phyloP scores from a whole-genome alignment of 73 alveolate genomes.

The Tetrahymena malaccensis region DNA sequence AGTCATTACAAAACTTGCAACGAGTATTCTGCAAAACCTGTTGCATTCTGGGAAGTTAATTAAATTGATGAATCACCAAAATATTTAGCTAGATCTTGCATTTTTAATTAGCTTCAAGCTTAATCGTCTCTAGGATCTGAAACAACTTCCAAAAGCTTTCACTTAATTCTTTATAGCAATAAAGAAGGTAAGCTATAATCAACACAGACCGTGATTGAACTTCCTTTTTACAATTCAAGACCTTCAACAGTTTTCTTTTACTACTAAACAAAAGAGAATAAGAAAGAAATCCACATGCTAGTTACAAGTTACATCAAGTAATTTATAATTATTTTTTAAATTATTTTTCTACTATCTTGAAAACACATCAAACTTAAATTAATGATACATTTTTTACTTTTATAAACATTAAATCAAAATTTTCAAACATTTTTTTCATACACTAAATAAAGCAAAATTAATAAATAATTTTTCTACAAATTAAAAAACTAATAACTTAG shows the following conservation, averaged over 20 bases:
- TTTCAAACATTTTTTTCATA: too few species aligned
- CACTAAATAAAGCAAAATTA: too few species aligned
- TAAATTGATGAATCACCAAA: not conserved
- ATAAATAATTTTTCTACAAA: too few species aligned
- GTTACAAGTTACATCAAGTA: not conserved
- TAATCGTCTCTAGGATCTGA: not conserved
- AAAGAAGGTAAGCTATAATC: not conserved
- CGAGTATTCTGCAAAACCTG: not conserved
- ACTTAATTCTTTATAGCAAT: not conserved
- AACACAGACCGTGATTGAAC: not conserved
- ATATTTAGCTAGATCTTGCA: not conserved
- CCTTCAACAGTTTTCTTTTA: not conserved
- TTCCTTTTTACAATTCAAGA: not conserved
- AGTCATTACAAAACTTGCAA: not conserved
- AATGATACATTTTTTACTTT: too few species aligned
- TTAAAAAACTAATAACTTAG: too few species aligned
- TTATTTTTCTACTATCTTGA: too few species aligned
- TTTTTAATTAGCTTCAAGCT: not conserved
- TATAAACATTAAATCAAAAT: too few species aligned
- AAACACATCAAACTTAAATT: too few species aligned
- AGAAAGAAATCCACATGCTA: not conserved
- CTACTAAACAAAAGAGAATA: not conserved
- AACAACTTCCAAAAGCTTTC: not conserved
- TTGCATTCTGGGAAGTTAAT: not conserved
- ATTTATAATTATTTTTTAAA: not conserved